phyloP scores from a whole-genome alignment of 1,139 yeast species.

The Yamadazyma spencermartinsiae region DNA sequence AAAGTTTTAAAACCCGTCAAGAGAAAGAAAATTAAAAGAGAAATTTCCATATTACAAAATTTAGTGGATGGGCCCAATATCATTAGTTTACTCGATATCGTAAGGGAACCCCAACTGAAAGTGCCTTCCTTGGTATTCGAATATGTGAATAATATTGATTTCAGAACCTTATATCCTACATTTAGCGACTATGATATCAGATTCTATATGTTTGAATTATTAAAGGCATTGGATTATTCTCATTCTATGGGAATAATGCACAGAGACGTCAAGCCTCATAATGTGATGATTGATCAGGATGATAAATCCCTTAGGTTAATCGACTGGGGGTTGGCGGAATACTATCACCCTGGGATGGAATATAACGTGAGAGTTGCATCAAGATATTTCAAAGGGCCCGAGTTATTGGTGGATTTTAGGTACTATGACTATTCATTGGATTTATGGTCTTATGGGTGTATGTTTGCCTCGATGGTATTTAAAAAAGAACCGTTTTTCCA shows the following conservation, averaged over 20 bases:
- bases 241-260: conserved; percentile 99
- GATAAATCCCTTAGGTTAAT: conserved; percentile 72
- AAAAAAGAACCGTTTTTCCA: conserved; percentile 97
- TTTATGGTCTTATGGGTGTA: conserved; percentile 96
- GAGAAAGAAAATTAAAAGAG: conserved; percentile 93
- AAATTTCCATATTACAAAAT: conserved; percentile 88
- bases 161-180: conserved; percentile 88
- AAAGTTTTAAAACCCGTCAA: conserved; percentile 97
- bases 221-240: conserved; percentile 87
- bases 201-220: conserved; percentile 83
- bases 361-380: conserved; percentile 97
- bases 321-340: conserved; percentile 99
- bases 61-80: conserved; percentile 86
- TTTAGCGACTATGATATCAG: conserved; percentile 81
- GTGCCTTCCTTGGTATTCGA: conserved; percentile 95
- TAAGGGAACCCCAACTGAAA: conserved; percentile 85
- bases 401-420: conserved; percentile 86
- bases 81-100: conserved; percentile 77
- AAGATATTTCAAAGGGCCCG: conserved; percentile 98
- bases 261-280: conserved; percentile 97
- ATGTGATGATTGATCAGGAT: conserved; percentile 95
- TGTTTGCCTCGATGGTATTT: conserved; percentile 96
- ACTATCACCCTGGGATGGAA: conserved; percentile 91
- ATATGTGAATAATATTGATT: conserved; percentile 86
- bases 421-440: conserved; percentile 94